Evolutionary conservation across 108 stramenopile species (phyloP).

Genomic region (Cyclostephanos tholiformis): DNA sequence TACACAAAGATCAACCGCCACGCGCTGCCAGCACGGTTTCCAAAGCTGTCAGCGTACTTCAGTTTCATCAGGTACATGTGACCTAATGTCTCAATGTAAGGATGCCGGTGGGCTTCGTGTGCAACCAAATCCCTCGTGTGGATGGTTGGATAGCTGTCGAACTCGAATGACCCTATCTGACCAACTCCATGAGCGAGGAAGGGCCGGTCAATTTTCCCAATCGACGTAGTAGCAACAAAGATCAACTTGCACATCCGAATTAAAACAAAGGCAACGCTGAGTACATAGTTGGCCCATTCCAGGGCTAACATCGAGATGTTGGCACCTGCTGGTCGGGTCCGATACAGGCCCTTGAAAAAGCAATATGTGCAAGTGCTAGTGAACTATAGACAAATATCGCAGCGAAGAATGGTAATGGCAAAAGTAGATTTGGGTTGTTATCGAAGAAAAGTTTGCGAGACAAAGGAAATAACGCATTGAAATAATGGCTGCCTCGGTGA

Average conservation of each 20-base stretch:
- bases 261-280: slow-evolving; percentile 45
- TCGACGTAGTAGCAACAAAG: slow-evolving; percentile 34
- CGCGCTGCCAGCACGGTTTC: slow-evolving; percentile 49
- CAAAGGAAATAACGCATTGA: too few species aligned
- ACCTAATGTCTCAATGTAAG: slow-evolving; percentile 64
- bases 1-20: slow-evolving; percentile 57
- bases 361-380: neutral
- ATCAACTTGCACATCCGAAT: slow-evolving; percentile 50
- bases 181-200: slow-evolving; percentile 60
- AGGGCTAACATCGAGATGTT: slow-evolving; percentile 21
- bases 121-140: slow-evolving; percentile 45
- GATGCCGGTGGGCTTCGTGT: slow-evolving; percentile 67
- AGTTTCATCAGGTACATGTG: slow-evolving; percentile 69
- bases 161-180: slow-evolving; percentile 28
- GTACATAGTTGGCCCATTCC: slow-evolving; percentile 28
- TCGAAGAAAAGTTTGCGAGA: too few species aligned
- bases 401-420: too few species aligned
- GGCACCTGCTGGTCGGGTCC: slow-evolving; percentile 27
- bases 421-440: too few species aligned
- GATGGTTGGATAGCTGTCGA: slow-evolving; percentile 39
- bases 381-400: neutral
- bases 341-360: neutral
- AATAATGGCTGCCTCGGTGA: too few species aligned
- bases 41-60: slow-evolving; percentile 49
- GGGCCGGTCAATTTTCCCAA: slow-evolving; percentile 61